Percentiles rank a stretch among this genome's conserved stretches.
Evolutionary conservation across 768 basidiomycete genomes (phyloP).

Genomic region (Amylocystis lapponica): DNA sequence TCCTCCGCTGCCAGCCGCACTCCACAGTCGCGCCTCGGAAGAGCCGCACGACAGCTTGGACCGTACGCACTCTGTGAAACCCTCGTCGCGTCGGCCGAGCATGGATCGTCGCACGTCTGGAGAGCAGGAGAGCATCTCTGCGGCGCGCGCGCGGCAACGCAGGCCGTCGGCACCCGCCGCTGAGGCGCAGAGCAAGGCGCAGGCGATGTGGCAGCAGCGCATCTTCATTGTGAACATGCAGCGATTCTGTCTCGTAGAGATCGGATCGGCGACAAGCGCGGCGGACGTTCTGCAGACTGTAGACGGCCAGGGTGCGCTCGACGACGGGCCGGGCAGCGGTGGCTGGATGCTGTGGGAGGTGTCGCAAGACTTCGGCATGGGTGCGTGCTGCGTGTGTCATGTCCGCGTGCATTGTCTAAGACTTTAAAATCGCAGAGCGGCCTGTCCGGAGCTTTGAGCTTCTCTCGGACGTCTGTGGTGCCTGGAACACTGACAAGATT

Average conservation of each 20-base stretch:
- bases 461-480: constrained; percentile 69
- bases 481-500: constrained; percentile 84
- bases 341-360: constrained; percentile 91
- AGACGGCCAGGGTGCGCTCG: constrained; percentile 60
- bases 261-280: constrained; percentile 61
- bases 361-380: constrained; percentile 89
- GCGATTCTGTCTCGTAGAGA: constrained; percentile 68
- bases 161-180: constrained; percentile 19
- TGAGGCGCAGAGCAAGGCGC: constrained; percentile 7
- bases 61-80: constrained; percentile 9
- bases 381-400: constrained; percentile 36
- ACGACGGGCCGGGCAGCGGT: constrained; percentile 49
- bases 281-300: constrained; percentile 67
- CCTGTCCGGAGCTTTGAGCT: constrained; percentile 85
- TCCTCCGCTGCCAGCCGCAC: constrained; percentile 10
- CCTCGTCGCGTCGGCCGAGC: constrained; percentile 18
- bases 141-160: constrained; percentile 19
- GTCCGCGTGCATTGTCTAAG: not conserved
- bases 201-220: constrained; percentile 49
- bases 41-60: constrained; percentile 11
- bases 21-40: constrained; percentile 1
- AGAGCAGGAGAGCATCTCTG: constrained; percentile 12
- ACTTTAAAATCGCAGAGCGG: constrained; percentile 53
- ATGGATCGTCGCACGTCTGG: constrained; percentile 10
- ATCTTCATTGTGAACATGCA: constrained; percentile 77